phyloP scores from a whole-genome alignment of 108 stramenopile genomes.

The Nitzschia palea region DNA sequence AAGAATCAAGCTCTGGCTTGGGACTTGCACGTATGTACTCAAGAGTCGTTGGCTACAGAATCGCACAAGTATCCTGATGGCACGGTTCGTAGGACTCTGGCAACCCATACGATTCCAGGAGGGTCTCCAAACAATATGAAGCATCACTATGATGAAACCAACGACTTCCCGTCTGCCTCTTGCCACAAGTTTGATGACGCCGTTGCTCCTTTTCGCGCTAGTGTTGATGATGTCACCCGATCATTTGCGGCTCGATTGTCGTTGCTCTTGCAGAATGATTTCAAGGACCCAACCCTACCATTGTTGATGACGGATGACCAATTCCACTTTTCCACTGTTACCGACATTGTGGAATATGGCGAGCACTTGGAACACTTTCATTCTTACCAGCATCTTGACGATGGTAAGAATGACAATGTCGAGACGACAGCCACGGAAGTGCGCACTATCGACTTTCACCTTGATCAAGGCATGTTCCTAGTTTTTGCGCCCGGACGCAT shows the following conservation, averaged over 20 bases:
- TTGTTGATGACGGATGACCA: constrained; percentile 4
- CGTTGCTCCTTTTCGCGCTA: background rate
- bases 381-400: no score
- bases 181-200: background rate
- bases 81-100: constrained; percentile 38
- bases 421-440: no score
- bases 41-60: background rate
- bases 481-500: constrained; percentile 26
- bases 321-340: constrained; percentile 33
- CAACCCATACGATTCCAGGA: constrained; percentile 16
- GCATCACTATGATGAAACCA: background rate
- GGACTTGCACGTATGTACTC: constrained; percentile 12
- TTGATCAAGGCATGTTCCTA: constrained; percentile 17
- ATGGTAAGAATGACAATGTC: no score
- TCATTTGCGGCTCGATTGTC: background rate
- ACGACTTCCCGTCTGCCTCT: background rate
- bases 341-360: constrained; percentile 55
- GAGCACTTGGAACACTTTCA: constrained; percentile 88
- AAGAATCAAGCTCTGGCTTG: background rate
- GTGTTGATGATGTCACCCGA: background rate
- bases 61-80: constrained; percentile 35
- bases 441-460: no score
- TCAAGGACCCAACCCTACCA: background rate
- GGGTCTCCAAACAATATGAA: no score
- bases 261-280: background rate